Evolutionary conservation across 352 stramenopile species (phyloP), one percentile per base, ranked within the genome.

Genomic region (Pythium phragmitis): DNA sequence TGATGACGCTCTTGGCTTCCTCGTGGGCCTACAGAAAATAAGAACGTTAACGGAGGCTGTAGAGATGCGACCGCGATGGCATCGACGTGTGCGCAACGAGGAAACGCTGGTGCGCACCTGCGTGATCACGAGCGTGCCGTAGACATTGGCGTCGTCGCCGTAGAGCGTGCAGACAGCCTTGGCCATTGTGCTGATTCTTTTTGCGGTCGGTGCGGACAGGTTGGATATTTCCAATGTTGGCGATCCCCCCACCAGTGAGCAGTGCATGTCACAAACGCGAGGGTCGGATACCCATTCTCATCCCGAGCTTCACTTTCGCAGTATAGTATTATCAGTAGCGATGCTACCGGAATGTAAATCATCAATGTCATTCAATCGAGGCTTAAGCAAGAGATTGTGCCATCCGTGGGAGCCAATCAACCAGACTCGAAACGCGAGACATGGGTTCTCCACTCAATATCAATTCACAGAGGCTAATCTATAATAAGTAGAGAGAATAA

Each of bases 111-210:
- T 2, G 51, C 60, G 59, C 36, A 84, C 77, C 76, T 95, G 84
- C 4, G 83, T 89, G 69, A 95, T 86, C 63, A 85, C 69, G 55
- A 95, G 73, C 65, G 84, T 81, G 67, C 86, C 86, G 74, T 86
- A 95, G 34, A 95, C 82, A 48, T 74, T 66, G 51, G 80, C 84
- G 72, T 95, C 84, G 66, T 90, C 80, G 76, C 84, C 83, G 76
- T 89, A 93, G 60, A 95, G 83, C 65, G 86, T 95, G 72, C 85
- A 89, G 63, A 95, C 84, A 60, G 84, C 86, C 74, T 95, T 93
- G 21, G 84, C 86, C 84, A 93, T 89, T 14, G 39, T 74, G 56
- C 8, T 74, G 56, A 16, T 67, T 60, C 46, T 51, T 19, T 70
- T 49, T 64, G 48, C 41, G 52, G 19, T 48, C 42, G 19, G 19